A percentile compares a stretch with the other conserved stretches of the same genome.
These are phyloP conservation scores for Penstemon eatonii DNA, from an alignment of 257 asterid genomes.

Conservation along the genomic window DNA sequence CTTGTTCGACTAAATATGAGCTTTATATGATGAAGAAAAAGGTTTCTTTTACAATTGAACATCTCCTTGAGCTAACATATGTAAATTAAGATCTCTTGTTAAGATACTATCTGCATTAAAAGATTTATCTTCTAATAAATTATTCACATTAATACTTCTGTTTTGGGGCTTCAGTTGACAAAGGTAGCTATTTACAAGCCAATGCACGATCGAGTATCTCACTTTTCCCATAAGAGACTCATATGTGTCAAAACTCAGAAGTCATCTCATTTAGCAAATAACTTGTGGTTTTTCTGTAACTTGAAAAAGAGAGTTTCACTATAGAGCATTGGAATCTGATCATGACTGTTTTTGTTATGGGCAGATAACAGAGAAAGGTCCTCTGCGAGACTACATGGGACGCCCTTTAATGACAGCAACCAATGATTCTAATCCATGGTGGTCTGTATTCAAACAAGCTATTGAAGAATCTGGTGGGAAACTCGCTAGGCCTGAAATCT, in stretches of 20 bases:
- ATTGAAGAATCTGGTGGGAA: constrained; percentile 76
- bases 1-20: neutral
- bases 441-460: constrained; percentile 75
- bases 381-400: constrained; percentile 60
- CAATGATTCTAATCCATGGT: constrained; percentile 85
- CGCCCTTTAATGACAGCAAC: constrained; percentile 73
- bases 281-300: neutral
- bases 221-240: neutral
- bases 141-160: neutral
- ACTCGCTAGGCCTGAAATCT: constrained; percentile 84
- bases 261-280: neutral
- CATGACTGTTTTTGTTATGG: neutral
- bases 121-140: neutral
- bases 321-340: neutral
- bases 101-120: neutral
- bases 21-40: neutral
- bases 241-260: neutral
- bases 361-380: constrained; percentile 75
- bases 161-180: neutral
- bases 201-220: neutral
- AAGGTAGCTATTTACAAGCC: neutral
- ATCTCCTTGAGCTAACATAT: neutral
- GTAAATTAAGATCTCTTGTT: neutral
- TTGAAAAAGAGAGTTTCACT: constrained; percentile 1
- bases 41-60: neutral